These are phyloP conservation scores for Fusarium oligoseptatum DNA, from an alignment of 2,329 filamentous ascomycete genomes.

Conservation along the genomic window DNA sequence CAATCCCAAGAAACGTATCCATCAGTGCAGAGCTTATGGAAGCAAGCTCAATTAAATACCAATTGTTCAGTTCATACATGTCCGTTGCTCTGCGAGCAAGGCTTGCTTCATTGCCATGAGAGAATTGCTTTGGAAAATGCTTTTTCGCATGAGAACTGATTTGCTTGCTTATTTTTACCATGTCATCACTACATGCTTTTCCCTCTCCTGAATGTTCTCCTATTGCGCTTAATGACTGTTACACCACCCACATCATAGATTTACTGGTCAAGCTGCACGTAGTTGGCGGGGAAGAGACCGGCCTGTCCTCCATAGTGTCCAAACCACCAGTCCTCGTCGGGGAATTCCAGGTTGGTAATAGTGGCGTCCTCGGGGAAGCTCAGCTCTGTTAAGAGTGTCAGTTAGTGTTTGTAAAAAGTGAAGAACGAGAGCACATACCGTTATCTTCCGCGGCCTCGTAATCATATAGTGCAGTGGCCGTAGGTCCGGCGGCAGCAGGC, in stretches of 20 bases:
- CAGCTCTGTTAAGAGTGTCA: slow-evolving; percentile 61
- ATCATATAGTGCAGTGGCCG: slow-evolving; percentile 90
- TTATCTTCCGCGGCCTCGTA: slow-evolving; percentile 99
- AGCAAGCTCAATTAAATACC: background rate
- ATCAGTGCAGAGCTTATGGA: background rate
- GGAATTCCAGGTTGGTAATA: slow-evolving; percentile 89
- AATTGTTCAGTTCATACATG: background rate
- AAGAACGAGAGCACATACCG: slow-evolving; percentile 58
- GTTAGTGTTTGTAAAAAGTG: slow-evolving; percentile 14
- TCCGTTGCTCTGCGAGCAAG: background rate
- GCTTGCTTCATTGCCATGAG: background rate
- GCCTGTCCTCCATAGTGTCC: slow-evolving; percentile 83
- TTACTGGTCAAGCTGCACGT: slow-evolving; percentile 68
- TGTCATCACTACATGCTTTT: slow-evolving; percentile 32
- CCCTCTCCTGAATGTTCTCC: slow-evolving; percentile 10
- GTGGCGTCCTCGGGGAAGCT: slow-evolving; percentile 92
- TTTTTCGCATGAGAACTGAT: slow-evolving; percentile 31
- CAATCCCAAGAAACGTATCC: background rate
- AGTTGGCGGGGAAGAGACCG: slow-evolving; percentile 87
- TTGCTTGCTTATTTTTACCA: slow-evolving; percentile 42
- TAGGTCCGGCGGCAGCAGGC: slow-evolving; percentile 65
- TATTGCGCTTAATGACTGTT: slow-evolving; percentile 15
- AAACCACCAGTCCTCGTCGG: slow-evolving; percentile 99
- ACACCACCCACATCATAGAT: background rate
- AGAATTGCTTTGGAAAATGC: background rate